phyloP scores from a whole-genome alignment of 2,329 filamentous ascomycete species.

The Sclerotinia trifoliorum region DNA sequence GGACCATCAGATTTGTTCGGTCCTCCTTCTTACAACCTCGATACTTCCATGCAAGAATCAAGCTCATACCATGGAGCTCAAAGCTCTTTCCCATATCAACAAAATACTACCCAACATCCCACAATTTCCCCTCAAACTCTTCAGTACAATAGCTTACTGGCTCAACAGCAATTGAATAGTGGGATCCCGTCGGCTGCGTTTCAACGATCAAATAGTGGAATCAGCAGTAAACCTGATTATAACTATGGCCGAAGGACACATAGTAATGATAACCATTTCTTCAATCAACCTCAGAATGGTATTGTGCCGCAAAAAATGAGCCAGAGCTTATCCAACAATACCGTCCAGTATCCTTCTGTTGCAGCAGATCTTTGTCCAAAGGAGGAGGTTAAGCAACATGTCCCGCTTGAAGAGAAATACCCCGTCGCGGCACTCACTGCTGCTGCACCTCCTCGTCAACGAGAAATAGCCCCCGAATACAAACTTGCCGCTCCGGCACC shows the following conservation, averaged over 20 bases:
- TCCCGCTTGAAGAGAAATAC: constrained; percentile 17
- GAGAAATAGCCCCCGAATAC: neutral
- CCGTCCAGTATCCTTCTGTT: constrained; percentile 25
- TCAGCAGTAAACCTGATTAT: constrained; percentile 24
- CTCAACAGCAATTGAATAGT: constrained; percentile 30
- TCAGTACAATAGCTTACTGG: constrained; percentile 32
- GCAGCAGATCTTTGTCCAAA: constrained; percentile 21
- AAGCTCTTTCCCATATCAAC: constrained; percentile 34
- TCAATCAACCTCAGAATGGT: constrained; percentile 25
- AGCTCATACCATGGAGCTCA: constrained; percentile 31
- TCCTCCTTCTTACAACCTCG: constrained; percentile 31
- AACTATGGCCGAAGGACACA: constrained; percentile 27
- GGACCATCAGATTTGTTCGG: constrained; percentile 34
- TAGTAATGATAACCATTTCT: constrained; percentile 26
- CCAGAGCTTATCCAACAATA: constrained; percentile 24
- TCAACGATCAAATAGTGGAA: constrained; percentile 28
- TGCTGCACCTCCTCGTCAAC: constrained; percentile 11
- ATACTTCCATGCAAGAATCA: constrained; percentile 34
- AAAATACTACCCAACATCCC: constrained; percentile 25
- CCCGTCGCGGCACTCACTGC: neutral
- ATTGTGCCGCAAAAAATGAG: constrained; percentile 24
- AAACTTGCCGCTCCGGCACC: constrained; percentile 9
- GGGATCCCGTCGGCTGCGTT: constrained; percentile 25
- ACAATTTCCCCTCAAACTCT: constrained; percentile 38
- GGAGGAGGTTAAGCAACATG: constrained; percentile 22